A percentile compares a stretch with the other conserved stretches of the same genome.
phyloP scores from a whole-genome alignment of 257 asterid species.

The Mentha longifolia region DNA sequence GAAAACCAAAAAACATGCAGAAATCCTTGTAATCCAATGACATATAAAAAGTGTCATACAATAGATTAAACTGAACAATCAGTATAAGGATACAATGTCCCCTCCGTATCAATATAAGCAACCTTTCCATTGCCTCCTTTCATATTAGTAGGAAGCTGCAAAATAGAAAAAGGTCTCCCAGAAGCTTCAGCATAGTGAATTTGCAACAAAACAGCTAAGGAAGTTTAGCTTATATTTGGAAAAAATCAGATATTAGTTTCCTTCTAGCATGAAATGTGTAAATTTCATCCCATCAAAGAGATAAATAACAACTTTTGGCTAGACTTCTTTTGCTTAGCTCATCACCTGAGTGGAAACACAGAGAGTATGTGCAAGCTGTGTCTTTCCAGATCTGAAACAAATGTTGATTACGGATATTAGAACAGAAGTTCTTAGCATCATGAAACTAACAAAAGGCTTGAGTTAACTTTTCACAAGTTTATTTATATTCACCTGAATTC shows the following conservation, averaged over 20 bases:
- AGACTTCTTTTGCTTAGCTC: slow-evolving; percentile 17
- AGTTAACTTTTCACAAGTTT: not conserved
- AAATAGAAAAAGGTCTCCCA: slow-evolving; percentile 18
- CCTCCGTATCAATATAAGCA: slow-evolving; percentile 96
- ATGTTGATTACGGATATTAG: slow-evolving; percentile 35
- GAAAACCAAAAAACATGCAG: slow-evolving; percentile 24
- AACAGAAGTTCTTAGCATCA: slow-evolving; percentile 29
- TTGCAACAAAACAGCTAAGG: slow-evolving; percentile 1
- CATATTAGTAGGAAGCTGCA: slow-evolving; percentile 93
- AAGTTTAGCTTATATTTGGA: not conserved
- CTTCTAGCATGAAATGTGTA: not conserved
- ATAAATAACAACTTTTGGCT: slow-evolving; percentile 9
- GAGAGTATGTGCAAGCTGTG: slow-evolving; percentile 98
- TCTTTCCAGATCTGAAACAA: slow-evolving; percentile 89
- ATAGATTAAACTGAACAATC: slow-evolving; percentile 19
- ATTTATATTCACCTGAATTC: slow-evolving; percentile 72
- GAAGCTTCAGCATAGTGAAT: slow-evolving; percentile 12
- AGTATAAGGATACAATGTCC: slow-evolving; percentile 88
- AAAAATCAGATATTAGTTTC: slow-evolving; percentile 4
- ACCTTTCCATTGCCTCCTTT: slow-evolving; percentile 99
- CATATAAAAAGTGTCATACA: not conserved
- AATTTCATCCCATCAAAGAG: slow-evolving; percentile 17
- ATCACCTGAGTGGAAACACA: slow-evolving; percentile 95
- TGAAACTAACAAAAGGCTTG: slow-evolving; percentile 1
- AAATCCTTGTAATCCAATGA: not conserved